These are phyloP conservation scores for Termitomyces bulborhizus DNA, from an alignment of 768 basidiomycete genomes.

Conservation along the genomic window DNA sequence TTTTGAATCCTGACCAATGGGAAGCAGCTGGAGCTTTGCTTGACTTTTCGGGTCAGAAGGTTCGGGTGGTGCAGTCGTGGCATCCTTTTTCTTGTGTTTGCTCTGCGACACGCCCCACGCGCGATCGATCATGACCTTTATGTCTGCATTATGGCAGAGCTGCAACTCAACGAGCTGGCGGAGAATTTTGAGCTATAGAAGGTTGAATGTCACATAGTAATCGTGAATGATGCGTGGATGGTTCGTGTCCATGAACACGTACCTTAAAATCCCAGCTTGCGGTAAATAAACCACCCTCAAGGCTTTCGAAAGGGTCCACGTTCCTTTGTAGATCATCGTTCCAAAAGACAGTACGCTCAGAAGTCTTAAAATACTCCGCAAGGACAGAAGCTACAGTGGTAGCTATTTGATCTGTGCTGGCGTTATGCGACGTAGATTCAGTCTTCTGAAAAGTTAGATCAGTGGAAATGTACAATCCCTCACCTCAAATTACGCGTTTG, in stretches of 20 bases:
- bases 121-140: conserved; percentile 71
- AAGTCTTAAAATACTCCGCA: conserved; percentile 64
- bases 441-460: conserved; percentile 22
- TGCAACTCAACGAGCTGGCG: conserved; percentile 85
- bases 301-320: conserved; percentile 63
- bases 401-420: conserved; percentile 78
- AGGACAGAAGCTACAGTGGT: conserved; percentile 64
- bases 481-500: conserved; percentile 89
- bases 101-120: conserved; percentile 83
- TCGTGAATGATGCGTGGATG: conserved; percentile 4
- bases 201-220: conserved; percentile 11
- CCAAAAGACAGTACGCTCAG: conserved; percentile 79
- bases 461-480: conserved; percentile 31
- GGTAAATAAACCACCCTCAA: conserved; percentile 71
- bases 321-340: conserved; percentile 61
- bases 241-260: conserved; percentile 19
- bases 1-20: conserved; percentile 70
- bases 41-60: conserved; percentile 60
- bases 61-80: conserved; percentile 46
- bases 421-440: conserved; percentile 26
- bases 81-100: conserved; percentile 79
- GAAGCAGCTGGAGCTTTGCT: conserved; percentile 57
- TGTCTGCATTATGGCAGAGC: conserved; percentile 58
- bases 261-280: conserved; percentile 84
- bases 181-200: conserved; percentile 66